Evolutionary conservation across 768 basidiomycete genomes (phyloP).

Genomic region (Leccinellum albellum): DNA sequence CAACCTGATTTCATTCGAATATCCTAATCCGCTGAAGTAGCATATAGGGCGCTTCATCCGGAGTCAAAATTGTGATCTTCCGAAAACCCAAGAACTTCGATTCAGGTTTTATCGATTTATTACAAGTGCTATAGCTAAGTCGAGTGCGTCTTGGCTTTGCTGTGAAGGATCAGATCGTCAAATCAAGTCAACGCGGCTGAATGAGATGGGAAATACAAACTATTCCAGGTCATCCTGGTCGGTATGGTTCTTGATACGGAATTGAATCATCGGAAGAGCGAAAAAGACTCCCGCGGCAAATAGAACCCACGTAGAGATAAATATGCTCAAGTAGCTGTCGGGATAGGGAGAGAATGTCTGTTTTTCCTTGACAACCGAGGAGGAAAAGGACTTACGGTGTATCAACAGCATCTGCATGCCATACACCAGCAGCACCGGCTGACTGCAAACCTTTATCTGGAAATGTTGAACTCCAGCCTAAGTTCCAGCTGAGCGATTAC

Average conservation of each 20-base stretch:
- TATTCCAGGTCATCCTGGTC: conserved; percentile 49
- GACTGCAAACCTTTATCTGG: conserved; percentile 73
- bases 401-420: conserved; percentile 65
- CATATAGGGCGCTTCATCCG: neutral
- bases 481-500: neutral
- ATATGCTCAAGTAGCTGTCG: conserved; percentile 60
- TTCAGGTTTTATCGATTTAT: neutral
- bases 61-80: neutral
- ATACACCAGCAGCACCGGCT: conserved; percentile 69
- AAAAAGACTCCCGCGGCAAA: conserved; percentile 61
- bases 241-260: conserved; percentile 61
- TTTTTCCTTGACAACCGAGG: neutral
- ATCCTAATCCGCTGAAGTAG: neutral
- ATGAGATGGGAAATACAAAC: conserved; percentile 30
- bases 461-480: neutral
- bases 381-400: conserved; percentile 49
- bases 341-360: neutral
- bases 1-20: neutral
- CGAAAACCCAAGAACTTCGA: neutral
- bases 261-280: conserved; percentile 68
- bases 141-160: conserved; percentile 8
- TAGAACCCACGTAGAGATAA: conserved; percentile 71
- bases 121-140: neutral
- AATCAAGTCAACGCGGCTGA: neutral
- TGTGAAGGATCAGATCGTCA: conserved; percentile 3